Base-by-base conservation (phyloP, 805 yeast species). In the Nakazawaea sp. region DNA sequence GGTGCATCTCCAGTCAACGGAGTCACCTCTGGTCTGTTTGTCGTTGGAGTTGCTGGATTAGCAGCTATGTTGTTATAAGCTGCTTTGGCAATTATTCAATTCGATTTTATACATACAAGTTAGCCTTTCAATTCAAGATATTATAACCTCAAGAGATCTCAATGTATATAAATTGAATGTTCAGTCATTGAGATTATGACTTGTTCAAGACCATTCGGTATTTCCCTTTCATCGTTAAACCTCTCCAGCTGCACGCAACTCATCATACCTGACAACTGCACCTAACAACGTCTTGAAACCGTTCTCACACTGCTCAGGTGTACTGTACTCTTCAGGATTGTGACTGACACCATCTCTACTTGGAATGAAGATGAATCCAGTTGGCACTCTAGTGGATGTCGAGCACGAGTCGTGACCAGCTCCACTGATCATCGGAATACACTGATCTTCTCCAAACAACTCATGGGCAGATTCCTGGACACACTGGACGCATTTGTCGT, bases 321-420 rank as follows among this genome's bases (percentile, higher is more conserved):
- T 65, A 16, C 79, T 66, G 50, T 75, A 80, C 47, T 81, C 88
- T 37, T 66, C 71, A 8, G 79, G 81, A 52, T 77, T 78, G 53
- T 81, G 88, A 18, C 78, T 69, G 27, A 80, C 62, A 18, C 87
- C 87, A 48, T 75, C 79, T 45, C 60, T 70, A 21, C 81, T 70
- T 6, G 89, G 88, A 47, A 79, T 75, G 52, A 81, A 81, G 24
- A 81, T 72, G 87, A 81, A 81, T 2, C 85, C 72, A 0, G 88
- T 79, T 28, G 89, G 88, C 28, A 73, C 69, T 32, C 66, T 62
- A 5, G 59, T 47, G 7, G 73, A 64, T 2, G 81, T 75, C 17
- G 71, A 66, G 46, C 85, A 77, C 6, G 84, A 75, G 50, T 81
- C 89, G 46, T 81, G 89, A 9, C 84, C 86, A 4, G 88, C 86